These are phyloP conservation scores for Colletotrichum musae DNA, from an alignment of 2,329 filamentous ascomycete species.

Conservation along the genomic window DNA sequence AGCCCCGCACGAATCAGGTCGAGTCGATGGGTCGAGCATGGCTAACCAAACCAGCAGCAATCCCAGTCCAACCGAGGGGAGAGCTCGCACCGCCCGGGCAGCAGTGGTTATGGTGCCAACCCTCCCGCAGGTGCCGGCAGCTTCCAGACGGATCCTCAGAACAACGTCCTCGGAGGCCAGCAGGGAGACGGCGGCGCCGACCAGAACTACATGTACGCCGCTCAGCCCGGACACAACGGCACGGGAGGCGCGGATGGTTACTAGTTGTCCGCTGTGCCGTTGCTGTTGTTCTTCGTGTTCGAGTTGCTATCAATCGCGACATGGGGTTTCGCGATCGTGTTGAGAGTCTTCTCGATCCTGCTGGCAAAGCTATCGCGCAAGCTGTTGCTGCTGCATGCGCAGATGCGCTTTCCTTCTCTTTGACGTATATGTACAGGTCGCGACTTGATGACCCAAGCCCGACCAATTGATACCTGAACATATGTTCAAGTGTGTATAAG, in stretches of 20 bases:
- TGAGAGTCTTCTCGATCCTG: too few relatives aligned
- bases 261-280: slow-evolving; percentile 49
- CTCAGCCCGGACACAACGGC: slow-evolving; percentile 72
- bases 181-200: slow-evolving; percentile 60
- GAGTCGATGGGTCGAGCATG: slow-evolving; percentile 9
- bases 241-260: slow-evolving; percentile 67
- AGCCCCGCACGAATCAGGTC: not conserved
- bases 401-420: slow-evolving; percentile 7
- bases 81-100: slow-evolving; percentile 63
- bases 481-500: slow-evolving; percentile 52
- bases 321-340: too few relatives aligned
- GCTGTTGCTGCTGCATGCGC: too few relatives aligned
- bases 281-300: too few relatives aligned
- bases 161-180: slow-evolving; percentile 54
- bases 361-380: too few relatives aligned
- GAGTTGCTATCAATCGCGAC: not conserved
- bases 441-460: slow-evolving; percentile 40
- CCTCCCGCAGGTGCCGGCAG: slow-evolving; percentile 60
- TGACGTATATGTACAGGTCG: slow-evolving; percentile 34
- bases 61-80: slow-evolving; percentile 78
- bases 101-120: slow-evolving; percentile 65
- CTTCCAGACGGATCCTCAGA: slow-evolving; percentile 58
- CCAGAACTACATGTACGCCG: slow-evolving; percentile 66
- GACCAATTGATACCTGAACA: slow-evolving; percentile 40
- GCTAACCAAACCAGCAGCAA: slow-evolving; percentile 39